These are phyloP conservation scores for Scedosporium boydii DNA, from an alignment of 2,329 filamentous ascomycete genomes.

Conservation along the genomic window DNA sequence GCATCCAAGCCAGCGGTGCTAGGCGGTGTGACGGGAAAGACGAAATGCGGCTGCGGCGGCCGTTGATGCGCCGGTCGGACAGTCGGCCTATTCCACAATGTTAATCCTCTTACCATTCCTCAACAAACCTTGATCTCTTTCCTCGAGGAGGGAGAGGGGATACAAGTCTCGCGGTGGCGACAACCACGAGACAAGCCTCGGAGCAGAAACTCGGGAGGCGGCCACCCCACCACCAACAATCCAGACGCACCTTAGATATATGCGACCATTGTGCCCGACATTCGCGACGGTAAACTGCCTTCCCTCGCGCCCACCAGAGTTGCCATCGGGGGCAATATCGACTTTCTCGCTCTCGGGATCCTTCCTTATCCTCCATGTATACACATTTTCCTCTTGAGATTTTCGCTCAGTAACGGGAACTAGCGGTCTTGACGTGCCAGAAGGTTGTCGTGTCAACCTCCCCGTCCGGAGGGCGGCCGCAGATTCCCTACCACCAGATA, in stretches of 20 bases:
- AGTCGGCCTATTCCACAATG: constrained; percentile 39
- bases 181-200: too few relatives aligned
- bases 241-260: constrained; percentile 63
- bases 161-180: too few relatives aligned
- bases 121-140: not conserved
- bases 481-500: not conserved
- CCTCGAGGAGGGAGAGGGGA: too few relatives aligned
- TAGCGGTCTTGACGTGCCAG: constrained; percentile 10
- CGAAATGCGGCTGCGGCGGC: constrained; percentile 50
- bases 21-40: constrained; percentile 52
- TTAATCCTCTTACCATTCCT: not conserved
- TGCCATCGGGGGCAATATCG: constrained; percentile 50
- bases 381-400: constrained; percentile 28
- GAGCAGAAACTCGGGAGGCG: too few relatives aligned
- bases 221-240: too few relatives aligned
- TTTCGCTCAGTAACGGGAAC: constrained; percentile 26
- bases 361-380: constrained; percentile 32
- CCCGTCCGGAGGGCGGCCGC: not conserved
- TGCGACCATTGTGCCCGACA: constrained; percentile 73
- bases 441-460: constrained; percentile 8
- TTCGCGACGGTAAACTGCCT: constrained; percentile 72
- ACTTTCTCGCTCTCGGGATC: constrained; percentile 45
- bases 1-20: constrained; percentile 47
- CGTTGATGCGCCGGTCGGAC: constrained; percentile 52
- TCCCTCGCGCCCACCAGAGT: constrained; percentile 52